Conservation (phyloP, 176 grass and related monocot species). For the Ensete glaucum region DNA sequence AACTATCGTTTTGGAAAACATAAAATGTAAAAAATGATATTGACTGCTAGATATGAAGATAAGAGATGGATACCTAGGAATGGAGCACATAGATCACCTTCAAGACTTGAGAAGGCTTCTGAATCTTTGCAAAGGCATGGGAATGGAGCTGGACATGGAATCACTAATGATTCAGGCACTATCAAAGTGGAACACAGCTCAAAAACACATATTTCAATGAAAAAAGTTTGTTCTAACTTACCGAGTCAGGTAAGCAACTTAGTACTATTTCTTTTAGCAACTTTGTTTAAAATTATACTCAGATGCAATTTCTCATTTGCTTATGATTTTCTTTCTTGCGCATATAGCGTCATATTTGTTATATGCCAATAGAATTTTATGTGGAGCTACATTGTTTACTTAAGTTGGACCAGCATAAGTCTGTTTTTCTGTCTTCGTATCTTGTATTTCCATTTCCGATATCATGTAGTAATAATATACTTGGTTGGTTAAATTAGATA, state of each 20-base stretch:
- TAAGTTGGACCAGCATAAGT: too few species aligned
- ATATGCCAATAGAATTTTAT: too few species aligned
- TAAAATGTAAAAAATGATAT: background rate
- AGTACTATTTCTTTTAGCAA: background rate
- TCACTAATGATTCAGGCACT: conserved; percentile 39
- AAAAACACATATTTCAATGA: conserved; percentile 26
- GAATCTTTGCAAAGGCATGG: conserved; percentile 4
- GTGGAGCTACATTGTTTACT: too few species aligned
- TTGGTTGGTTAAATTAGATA: too few species aligned
- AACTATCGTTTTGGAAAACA: too few species aligned
- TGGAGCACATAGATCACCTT: conserved; percentile 33
- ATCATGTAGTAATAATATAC: too few species aligned
- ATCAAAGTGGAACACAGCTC: conserved; percentile 38
- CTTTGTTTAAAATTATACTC: background rate
- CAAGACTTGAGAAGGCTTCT: conserved; percentile 26
- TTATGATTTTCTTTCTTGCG: background rate
- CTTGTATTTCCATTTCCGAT: too few species aligned
- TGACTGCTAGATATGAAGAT: conserved; percentile 67
- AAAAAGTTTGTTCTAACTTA: conserved; percentile 44
- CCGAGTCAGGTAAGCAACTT: conserved; percentile 31
- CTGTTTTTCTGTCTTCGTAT: too few species aligned
- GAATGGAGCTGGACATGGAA: conserved; percentile 29
- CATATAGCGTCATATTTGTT: too few species aligned
- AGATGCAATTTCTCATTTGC: background rate
- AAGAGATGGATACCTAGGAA: conserved; percentile 77